Percentiles rank a stretch among this genome's conserved stretches.
Conservation (phyloP, 306 rosid genomes). For the Quercus variabilis region DNA sequence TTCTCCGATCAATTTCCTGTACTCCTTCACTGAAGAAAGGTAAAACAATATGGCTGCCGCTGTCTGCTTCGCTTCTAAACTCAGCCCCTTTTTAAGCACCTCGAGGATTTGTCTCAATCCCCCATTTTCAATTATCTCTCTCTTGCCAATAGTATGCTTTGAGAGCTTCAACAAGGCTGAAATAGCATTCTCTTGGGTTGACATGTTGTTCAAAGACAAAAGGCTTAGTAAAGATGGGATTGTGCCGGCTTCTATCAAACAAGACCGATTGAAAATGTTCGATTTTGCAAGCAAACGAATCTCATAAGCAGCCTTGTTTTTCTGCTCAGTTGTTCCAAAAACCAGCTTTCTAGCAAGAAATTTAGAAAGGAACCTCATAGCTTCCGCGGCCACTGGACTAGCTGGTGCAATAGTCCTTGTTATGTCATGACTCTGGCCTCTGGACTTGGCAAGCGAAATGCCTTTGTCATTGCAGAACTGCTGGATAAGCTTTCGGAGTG, state of each 20-base stretch:
- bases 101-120: constrained; percentile 44
- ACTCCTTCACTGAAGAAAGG: constrained; percentile 53
- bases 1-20: constrained; percentile 58
- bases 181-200: constrained; percentile 53
- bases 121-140: constrained; percentile 33
- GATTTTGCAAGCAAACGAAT: constrained; percentile 64
- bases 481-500: constrained; percentile 49
- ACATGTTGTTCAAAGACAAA: constrained; percentile 16
- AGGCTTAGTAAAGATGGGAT: constrained; percentile 53
- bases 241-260: constrained; percentile 58
- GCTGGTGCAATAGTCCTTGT: constrained; percentile 31
- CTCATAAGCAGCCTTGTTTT: constrained; percentile 69
- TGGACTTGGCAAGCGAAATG: constrained; percentile 10
- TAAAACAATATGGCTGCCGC: constrained; percentile 73
- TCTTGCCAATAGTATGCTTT: constrained; percentile 52
- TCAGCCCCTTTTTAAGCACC: constrained; percentile 46
- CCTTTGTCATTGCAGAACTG: constrained; percentile 47
- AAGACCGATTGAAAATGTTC: constrained; percentile 59
- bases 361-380: constrained; percentile 52
- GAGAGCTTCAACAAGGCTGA: constrained; percentile 74
- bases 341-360: constrained; percentile 47
- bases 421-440: constrained; percentile 29
- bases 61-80: constrained; percentile 50
- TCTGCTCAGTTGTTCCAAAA: constrained; percentile 49
- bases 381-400: constrained; percentile 44